These are phyloP conservation scores for Chalaropsis thielavioides DNA, from an alignment of 2,329 filamentous ascomycete genomes.

Conservation along the genomic window DNA sequence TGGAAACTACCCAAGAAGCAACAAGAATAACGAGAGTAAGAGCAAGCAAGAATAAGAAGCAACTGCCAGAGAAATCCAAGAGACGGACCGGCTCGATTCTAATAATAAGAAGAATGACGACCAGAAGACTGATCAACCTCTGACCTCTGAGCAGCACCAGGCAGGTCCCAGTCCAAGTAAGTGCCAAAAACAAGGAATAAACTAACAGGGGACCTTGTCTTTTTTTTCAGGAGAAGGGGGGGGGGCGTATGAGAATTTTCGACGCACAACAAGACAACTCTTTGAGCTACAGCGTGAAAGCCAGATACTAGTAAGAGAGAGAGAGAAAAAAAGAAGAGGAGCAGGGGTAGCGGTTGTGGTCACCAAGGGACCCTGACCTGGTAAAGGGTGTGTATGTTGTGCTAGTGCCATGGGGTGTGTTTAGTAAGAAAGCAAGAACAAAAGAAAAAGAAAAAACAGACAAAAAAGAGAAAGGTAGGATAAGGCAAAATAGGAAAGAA, in stretches of 20 bases:
- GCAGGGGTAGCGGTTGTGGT: not conserved
- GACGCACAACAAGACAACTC: not conserved
- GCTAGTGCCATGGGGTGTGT: not conserved
- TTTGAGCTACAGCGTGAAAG: not conserved
- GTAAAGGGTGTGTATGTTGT: not conserved
- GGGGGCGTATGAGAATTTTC: not conserved
- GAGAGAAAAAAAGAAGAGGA: not conserved
- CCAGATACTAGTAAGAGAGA: not conserved
- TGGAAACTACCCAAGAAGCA: not conserved
- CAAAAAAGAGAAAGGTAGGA: not conserved
- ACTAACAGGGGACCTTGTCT: not conserved
- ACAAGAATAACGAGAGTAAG: not conserved
- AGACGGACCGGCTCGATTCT: slow-evolving; percentile 4
- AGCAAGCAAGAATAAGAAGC: not conserved
- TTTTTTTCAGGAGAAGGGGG: not conserved
- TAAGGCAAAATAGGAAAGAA: not conserved
- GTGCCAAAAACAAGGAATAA: slow-evolving; percentile 6
- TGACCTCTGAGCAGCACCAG: slow-evolving; percentile 1
- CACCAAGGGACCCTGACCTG: not conserved
- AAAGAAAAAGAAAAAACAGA: not conserved
- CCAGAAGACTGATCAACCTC: not conserved
- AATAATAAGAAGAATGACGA: slow-evolving; percentile 7
- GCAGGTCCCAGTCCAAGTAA: not conserved
- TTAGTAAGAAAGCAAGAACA: not conserved
- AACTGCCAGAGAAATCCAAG: not conserved